Evolutionary conservation across 2,329 filamentous ascomycete species (phyloP).

Genomic region (Chaetomiaceae sp.): DNA sequence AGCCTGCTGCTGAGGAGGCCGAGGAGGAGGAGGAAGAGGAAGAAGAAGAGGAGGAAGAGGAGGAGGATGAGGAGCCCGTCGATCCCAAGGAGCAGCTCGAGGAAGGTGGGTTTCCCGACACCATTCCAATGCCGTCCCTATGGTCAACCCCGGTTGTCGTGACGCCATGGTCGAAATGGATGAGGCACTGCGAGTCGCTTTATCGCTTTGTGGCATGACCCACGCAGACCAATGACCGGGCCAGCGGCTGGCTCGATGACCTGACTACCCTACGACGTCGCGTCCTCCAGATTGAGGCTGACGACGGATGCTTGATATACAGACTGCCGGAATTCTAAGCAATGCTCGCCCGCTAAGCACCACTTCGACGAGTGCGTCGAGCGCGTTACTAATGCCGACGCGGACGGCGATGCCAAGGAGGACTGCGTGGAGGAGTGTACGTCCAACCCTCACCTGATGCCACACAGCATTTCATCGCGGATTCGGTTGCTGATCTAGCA

Average conservation of each 20-base stretch:
- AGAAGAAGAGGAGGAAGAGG: conserved; percentile 76
- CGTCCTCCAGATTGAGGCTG: conserved; percentile 10
- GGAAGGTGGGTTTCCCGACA: conserved; percentile 60
- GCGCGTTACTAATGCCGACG: conserved; percentile 67
- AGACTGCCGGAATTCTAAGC: conserved; percentile 87
- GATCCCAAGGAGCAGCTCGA: conserved; percentile 86
- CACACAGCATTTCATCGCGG: background rate
- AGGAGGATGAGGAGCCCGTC: conserved; percentile 65
- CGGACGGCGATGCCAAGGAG: conserved; percentile 72
- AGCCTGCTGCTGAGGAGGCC: conserved; percentile 58
- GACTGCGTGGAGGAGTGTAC: conserved; percentile 99
- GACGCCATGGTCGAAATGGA: conserved; percentile 9
- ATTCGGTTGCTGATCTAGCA: background rate
- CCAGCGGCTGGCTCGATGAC: conserved; percentile 8
- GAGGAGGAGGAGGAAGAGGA: conserved; percentile 65
- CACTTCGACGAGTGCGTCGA: conserved; percentile 98
- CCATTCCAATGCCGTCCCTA: background rate
- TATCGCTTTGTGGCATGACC: background rate
- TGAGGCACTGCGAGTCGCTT: background rate
- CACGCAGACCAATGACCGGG: background rate
- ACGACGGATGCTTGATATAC: conserved; percentile 30
- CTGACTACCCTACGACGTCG: background rate
- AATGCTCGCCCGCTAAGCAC: conserved; percentile 87
- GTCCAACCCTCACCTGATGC: conserved; percentile 36
- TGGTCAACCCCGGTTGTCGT: background rate